Evolutionary conservation across 345 rosid genomes (phyloP), one percentile per base, ranked within the genome.

Genomic region (Mallotus nudiflorus): DNA sequence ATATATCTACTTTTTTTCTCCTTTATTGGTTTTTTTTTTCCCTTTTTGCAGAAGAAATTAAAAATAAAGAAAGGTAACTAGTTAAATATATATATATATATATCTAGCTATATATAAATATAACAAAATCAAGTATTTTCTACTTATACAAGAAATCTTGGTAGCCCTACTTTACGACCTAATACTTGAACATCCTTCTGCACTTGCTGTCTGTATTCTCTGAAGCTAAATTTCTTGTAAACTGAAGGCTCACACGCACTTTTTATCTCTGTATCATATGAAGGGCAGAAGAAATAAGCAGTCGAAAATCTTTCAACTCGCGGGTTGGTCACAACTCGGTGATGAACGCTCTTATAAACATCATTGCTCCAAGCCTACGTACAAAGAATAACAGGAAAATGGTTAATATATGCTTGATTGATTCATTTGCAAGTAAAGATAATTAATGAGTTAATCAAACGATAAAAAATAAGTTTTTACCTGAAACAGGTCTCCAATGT

Each of bases 401-500:
- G n/a, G n/a, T n/a, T n/a, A n/a, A n/a, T n/a, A n/a, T n/a, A n/a
- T n/a, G n/a, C n/a, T n/a, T n/a, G n/a, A n/a, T n/a, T n/a, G n/a
- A n/a, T n/a, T n/a, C n/a, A n/a, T n/a, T n/a, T n/a, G n/a, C n/a
- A n/a, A n/a, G n/a, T n/a, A n/a, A n/a, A n/a, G n/a, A n/a, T n/a
- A n/a, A n/a, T n/a, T n/a, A n/a, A n/a, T n/a, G n/a, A n/a, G n/a
- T 6, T 8, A 33, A 33, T 33, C 6, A 50, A 50, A 50, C 10
- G 0, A 24, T 11, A 16, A 20, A 55, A 58, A 13, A 29, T 3
- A 35, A 33, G 24, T 6, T 33, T 6, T 48, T 74, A 91, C 98
- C 96, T 95, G 99, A 78, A 92, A 95, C 46, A 95, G 66, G 80
- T 95, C 99, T 18, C 99, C 99, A 16, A 95, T 83, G 70, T 92